Evolutionary conservation across 345 rosid species (phyloP), one percentile per base, ranked within the genome.

Genomic region (Abelmoschus esculentus): DNA sequence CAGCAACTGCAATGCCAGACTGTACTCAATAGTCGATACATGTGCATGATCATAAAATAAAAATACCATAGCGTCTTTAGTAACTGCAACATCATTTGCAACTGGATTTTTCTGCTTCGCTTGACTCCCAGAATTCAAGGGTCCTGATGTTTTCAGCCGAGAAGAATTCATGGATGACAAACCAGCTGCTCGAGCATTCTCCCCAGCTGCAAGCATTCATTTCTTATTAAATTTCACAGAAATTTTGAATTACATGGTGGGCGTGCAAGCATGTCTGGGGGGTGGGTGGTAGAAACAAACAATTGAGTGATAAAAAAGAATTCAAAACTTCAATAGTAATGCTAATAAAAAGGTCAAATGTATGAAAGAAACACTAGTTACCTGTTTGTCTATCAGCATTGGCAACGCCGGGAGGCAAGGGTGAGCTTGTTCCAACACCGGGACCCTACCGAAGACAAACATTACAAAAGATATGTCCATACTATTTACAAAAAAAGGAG

Each of bases 351-450:
- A 4, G 46, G n/a, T 66, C 57, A 66, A 70, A 9, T 11, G 61
- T 40, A 31, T 71, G 56, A 70, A 54, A 72, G 29, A n/a, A 66
- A 40, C n/a, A 14, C 2, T 32, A 36, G 47, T 32, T 81, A 96
- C 98, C 97, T 76, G 89, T 63, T 73, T 79, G 89, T 67, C 80
- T 87, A 70, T 86, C 97, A 60, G 76, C 63, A 81, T 79, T 81
- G 53, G 78, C 79, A 34, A 77, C 55, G 7, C 60, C 76, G 62
- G 86, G 77, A 61, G 89, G 87, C 55, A 78, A 54, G 65, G 89
- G 86, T 66, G 93, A 85, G 71, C 93, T 89, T 44, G 96, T 88
- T 66, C 97, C 99, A 72, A 81, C 89, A 61, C 84, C 87, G 44
- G 80, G 80, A 66, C 83, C 91, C 96, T 89, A 71, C 75, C 10